A percentile compares a stretch with the other conserved stretches of the same genome.
These are phyloP conservation scores for Madurella fahalii DNA, from an alignment of 2,329 filamentous ascomycete species.

Conservation along the genomic window DNA sequence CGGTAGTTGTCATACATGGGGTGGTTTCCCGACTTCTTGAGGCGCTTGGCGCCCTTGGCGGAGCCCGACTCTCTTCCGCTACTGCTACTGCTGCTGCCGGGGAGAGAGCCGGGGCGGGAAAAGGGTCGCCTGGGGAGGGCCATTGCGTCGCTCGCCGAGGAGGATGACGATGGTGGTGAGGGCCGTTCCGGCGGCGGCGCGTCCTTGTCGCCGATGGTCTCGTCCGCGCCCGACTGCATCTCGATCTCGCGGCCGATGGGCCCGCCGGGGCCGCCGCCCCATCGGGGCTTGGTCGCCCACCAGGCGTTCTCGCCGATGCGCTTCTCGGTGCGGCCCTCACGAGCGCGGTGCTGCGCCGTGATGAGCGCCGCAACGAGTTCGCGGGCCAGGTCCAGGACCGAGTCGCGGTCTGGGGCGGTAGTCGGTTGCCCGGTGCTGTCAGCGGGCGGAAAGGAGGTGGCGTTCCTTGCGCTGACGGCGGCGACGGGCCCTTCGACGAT, in stretches of 20 bases:
- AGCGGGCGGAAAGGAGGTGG: slow-evolving; percentile 43
- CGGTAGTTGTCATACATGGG: slow-evolving; percentile 61
- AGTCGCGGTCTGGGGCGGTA: slow-evolving; percentile 40
- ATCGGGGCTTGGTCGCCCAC: slow-evolving; percentile 59
- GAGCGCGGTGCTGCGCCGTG: slow-evolving; percentile 60
- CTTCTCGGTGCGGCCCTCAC: slow-evolving; percentile 53
- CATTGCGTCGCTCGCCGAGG: neutral
- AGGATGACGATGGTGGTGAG: neutral
- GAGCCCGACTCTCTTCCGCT: neutral
- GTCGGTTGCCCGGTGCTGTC: neutral
- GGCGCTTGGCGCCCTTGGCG: slow-evolving; percentile 36
- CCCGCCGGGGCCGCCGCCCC: slow-evolving; percentile 60
- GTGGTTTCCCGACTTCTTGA: slow-evolving; percentile 44
- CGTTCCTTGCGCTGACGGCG: slow-evolving; percentile 55
- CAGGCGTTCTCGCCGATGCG: slow-evolving; percentile 56
- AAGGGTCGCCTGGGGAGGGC: slow-evolving; percentile 1
- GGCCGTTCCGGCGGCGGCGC: slow-evolving; percentile 24
- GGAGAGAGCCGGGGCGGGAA: slow-evolving; percentile 11
- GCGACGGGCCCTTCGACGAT: slow-evolving; percentile 60
- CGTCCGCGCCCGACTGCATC: slow-evolving; percentile 33
- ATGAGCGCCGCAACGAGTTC: slow-evolving; percentile 58
- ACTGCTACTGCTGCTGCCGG: slow-evolving; percentile 2
- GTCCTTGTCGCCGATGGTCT: slow-evolving; percentile 45
- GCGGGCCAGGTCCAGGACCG: slow-evolving; percentile 57
- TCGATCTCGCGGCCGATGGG: slow-evolving; percentile 60